Evolutionary conservation across 2,329 filamentous ascomycete genomes (phyloP).

Genomic region (Nectriaceae sp.): DNA sequence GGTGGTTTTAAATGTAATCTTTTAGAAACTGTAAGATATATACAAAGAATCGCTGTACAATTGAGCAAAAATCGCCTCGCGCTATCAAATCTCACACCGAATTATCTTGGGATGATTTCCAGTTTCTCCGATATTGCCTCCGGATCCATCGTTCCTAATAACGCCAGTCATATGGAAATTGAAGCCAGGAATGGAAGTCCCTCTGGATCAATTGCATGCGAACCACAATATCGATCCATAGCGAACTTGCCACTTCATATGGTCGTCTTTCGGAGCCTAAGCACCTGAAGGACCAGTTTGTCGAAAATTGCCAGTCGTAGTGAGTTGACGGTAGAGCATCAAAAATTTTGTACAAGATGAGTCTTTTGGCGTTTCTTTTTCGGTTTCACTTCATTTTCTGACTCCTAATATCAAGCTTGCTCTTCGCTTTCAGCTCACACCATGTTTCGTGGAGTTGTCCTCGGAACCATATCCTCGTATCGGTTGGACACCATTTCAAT

Average conservation of each 20-base stretch:
- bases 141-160: not conserved
- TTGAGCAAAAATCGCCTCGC: conserved; percentile 16
- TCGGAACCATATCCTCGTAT: conserved; percentile 60
- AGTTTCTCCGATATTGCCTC: not conserved
- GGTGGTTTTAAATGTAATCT: conserved; percentile 15
- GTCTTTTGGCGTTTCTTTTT: not conserved
- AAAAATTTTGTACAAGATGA: not conserved
- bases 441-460: conserved; percentile 49
- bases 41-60: conserved; percentile 35
- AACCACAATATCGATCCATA: not conserved
- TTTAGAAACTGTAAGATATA: conserved; percentile 37
- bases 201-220: not conserved
- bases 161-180: not conserved
- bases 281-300: not conserved
- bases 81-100: conserved; percentile 3
- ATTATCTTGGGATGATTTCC: not conserved
- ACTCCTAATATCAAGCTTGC: not conserved
- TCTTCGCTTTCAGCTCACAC: conserved; percentile 28
- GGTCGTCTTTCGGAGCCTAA: not conserved
- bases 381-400: not conserved
- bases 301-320: not conserved
- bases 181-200: not conserved
- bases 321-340: not conserved
- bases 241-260: not conserved
- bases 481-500: conserved; percentile 54